Percentiles rank a stretch among this genome's conserved stretches.
Conservation (phyloP, 1,284 basidiomycete genomes). For the Sporisorium sorghi region DNA sequence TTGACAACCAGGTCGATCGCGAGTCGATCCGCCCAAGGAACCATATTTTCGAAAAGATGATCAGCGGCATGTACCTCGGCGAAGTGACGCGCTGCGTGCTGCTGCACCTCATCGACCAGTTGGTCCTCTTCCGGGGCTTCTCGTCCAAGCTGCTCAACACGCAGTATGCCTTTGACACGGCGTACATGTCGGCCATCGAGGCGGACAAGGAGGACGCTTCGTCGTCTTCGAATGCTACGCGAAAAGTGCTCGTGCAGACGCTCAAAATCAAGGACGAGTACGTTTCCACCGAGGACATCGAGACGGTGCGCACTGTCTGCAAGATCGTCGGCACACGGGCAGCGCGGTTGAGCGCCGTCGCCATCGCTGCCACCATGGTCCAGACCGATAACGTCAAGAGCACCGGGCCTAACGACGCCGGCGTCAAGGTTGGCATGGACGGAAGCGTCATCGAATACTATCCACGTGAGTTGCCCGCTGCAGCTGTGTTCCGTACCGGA, state of each 20-base stretch:
- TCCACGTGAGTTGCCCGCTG: constrained; percentile 11
- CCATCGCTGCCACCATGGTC: constrained; percentile 84
- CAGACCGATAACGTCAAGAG: constrained; percentile 79
- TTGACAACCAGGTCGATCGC: constrained; percentile 91
- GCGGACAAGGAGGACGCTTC: constrained; percentile 62
- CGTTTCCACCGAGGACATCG: constrained; percentile 72
- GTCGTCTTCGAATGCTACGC: constrained; percentile 64
- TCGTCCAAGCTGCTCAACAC: constrained; percentile 80
- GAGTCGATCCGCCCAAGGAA: constrained; percentile 91
- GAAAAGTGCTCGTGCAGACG: constrained; percentile 75
- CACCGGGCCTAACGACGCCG: constrained; percentile 65
- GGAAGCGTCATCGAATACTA: constrained; percentile 81
- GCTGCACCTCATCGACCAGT: constrained; percentile 83
- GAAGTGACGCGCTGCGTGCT: constrained; percentile 90
- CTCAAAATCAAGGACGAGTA: constrained; percentile 74
- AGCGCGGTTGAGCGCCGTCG: constrained; percentile 83
- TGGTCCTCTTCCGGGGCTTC: constrained; percentile 81
- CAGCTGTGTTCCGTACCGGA: not conserved
- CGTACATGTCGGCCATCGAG: constrained; percentile 89
- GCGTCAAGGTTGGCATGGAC: constrained; percentile 59
- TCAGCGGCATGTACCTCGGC: constrained; percentile 98
- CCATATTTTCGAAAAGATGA: constrained; percentile 97
- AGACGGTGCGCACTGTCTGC: constrained; percentile 84
- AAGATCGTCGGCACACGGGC: constrained; percentile 84
- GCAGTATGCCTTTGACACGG: constrained; percentile 93